Evolutionary conservation across 2,329 filamentous ascomycete species (phyloP).

Genomic region (Coleophoma eucalyptorum): DNA sequence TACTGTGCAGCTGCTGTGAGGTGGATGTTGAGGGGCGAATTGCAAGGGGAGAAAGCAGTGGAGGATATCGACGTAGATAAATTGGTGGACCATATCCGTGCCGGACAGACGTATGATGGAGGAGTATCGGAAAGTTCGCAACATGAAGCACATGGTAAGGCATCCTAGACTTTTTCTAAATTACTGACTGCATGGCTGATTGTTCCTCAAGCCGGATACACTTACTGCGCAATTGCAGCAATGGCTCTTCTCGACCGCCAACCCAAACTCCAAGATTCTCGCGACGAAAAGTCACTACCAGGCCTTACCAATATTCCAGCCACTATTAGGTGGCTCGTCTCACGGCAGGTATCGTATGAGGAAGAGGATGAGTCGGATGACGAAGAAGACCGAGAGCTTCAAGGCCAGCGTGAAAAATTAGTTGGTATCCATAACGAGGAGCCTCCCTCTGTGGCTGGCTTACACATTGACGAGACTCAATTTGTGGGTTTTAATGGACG

Average conservation of each 20-base stretch:
- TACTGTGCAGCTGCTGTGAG: slow-evolving; percentile 79
- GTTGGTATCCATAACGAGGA: slow-evolving; percentile 15
- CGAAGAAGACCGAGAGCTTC: slow-evolving; percentile 2
- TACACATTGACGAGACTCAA: slow-evolving; percentile 20
- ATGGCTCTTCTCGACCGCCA: slow-evolving; percentile 60
- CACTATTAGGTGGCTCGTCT: slow-evolving; percentile 52
- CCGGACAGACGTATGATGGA: slow-evolving; percentile 44
- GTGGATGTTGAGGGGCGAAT: slow-evolving; percentile 71
- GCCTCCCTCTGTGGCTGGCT: slow-evolving; percentile 21
- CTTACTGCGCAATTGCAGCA: slow-evolving; percentile 81
- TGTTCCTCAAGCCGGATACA: slow-evolving; percentile 67
- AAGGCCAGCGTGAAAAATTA: slow-evolving; percentile 3
- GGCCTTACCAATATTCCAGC: slow-evolving; percentile 29
- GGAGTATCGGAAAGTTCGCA: slow-evolving; percentile 26
- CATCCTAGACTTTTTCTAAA: neutral
- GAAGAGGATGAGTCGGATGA: slow-evolving; percentile 38
- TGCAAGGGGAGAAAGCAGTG: slow-evolving; percentile 40
- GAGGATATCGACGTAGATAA: slow-evolving; percentile 69
- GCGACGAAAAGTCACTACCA: slow-evolving; percentile 3
- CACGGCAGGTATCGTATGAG: slow-evolving; percentile 60
- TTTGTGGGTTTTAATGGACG: slow-evolving; percentile 82
- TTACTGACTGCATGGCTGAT: slow-evolving; percentile 10
- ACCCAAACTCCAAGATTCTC: slow-evolving; percentile 12
- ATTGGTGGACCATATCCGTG: slow-evolving; percentile 67
- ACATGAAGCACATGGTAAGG: slow-evolving; percentile 28